Evolutionary conservation across 2,329 filamentous ascomycete species (phyloP).

Genomic region (Chlorencoelia australis): DNA sequence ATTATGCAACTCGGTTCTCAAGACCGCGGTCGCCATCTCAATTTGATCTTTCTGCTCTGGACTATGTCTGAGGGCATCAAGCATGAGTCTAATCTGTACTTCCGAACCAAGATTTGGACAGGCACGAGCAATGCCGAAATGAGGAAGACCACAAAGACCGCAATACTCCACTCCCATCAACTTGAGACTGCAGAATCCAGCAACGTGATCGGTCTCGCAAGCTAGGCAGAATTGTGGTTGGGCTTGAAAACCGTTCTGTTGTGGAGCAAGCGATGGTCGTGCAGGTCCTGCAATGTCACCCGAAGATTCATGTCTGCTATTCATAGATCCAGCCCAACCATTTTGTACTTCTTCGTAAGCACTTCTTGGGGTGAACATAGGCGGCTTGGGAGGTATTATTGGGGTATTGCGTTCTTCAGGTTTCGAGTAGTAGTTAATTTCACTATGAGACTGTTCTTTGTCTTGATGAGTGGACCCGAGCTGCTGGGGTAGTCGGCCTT

Average conservation of each 20-base stretch:
- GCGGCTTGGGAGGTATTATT: too few species aligned
- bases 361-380: too few species aligned
- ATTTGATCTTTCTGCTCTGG: conserved; percentile 31
- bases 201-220: conserved; percentile 42
- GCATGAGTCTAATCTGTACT: conserved; percentile 51
- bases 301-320: too few species aligned
- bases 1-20: background rate
- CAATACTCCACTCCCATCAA: conserved; percentile 49
- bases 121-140: conserved; percentile 43
- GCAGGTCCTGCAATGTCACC: too few species aligned
- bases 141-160: conserved; percentile 52
- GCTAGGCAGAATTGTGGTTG: conserved; percentile 35
- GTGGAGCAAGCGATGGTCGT: background rate
- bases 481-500: too few species aligned
- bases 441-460: too few species aligned
- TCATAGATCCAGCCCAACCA: too few species aligned
- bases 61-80: conserved; percentile 50
- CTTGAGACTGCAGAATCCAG: conserved; percentile 52
- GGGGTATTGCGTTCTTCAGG: too few species aligned
- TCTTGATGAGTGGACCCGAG: too few species aligned
- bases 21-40: background rate
- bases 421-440: too few species aligned
- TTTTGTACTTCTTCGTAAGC: too few species aligned
- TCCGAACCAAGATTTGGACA: conserved; percentile 56
- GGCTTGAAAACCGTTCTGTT: background rate